These are phyloP conservation scores for Centrapalus pauciflorus DNA, from an alignment of 129 eudicot genomes.

Conservation along the genomic window DNA sequence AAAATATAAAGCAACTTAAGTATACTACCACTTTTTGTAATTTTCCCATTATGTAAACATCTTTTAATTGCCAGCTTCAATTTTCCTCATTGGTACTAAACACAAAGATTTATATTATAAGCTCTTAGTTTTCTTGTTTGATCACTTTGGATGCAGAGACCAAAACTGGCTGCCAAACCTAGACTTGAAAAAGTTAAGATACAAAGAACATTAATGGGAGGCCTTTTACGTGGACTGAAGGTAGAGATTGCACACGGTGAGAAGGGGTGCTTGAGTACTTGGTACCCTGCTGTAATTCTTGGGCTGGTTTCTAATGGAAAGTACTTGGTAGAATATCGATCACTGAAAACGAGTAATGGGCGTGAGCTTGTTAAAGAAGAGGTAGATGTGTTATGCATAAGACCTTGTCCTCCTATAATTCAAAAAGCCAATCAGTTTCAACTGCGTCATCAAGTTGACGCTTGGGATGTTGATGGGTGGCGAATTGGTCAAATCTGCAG, in stretches of 20 bases:
- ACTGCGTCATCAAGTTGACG: constrained; percentile 51
- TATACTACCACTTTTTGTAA: too few species aligned
- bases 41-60: too few species aligned
- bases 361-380: constrained; percentile 42
- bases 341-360: constrained; percentile 25
- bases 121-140: background rate
- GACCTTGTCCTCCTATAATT: constrained; percentile 53
- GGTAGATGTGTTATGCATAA: constrained; percentile 45
- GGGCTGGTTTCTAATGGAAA: constrained; percentile 24
- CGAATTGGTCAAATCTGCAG: constrained; percentile 49
- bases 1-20: too few species aligned
- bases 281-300: constrained; percentile 50
- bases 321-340: constrained; percentile 49
- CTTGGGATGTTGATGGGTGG: constrained; percentile 70
- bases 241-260: constrained; percentile 54
- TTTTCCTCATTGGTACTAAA: background rate
- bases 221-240: constrained; percentile 24
- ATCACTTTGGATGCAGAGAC: constrained; percentile 38
- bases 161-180: constrained; percentile 25
- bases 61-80: too few species aligned
- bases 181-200: constrained; percentile 24
- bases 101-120: background rate
- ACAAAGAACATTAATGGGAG: constrained; percentile 5
- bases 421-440: constrained; percentile 26
- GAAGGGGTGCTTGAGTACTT: constrained; percentile 34